Base-by-base conservation (phyloP, 2,329 filamentous ascomycete species). In the Amphichorda felina region DNA sequence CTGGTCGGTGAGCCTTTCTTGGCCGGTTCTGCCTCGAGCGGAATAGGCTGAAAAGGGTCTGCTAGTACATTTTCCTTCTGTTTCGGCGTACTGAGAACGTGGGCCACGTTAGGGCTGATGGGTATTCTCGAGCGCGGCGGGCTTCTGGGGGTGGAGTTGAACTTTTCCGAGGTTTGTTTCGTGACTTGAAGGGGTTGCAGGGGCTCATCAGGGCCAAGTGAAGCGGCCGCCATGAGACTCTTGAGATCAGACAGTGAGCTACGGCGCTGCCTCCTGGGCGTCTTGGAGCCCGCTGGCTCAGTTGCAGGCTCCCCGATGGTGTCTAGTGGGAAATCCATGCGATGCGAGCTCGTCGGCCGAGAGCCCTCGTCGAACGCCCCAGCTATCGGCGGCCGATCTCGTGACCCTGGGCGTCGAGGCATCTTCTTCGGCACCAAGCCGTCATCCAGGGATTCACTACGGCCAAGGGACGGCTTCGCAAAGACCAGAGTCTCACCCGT, bases 241-340 rank as follows among this genome's bases (percentile, higher is more conserved):
- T 77, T 82, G 33, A 96, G 67, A 54, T 96, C 89, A 4, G 88
- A 94, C 29, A 96, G 62, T 18, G 88, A 95, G 59, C 88, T 95
- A 52, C 89, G 79, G 37, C 89, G 73, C 63, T 94, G 95, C 43
- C 79, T 88, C 52, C 72, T 78, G 30, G 64, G 59, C n/a, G 54
- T 53, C 44, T 62, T 68, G 1, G 51, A 40, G 4, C 53, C 43
- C 8, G 47, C 43, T 5, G 56, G 51, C 37, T 69, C 66, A 13
- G 56, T 57, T 0, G 64, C 62, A 1, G 72, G 72, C 47, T 76
- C 72, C 13, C 71, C 72, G 34, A 77, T 76, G 0, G 72, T 76
- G 47, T 72, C 70, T 2, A 76, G 59, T 30, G 64, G 62, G 8
- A 68, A 70, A 44, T 73, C 69, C 14, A 70, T 56, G 27, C 66